Conservation (phyloP, 169 alveolate genomes). For the Fabrea salina region DNA sequence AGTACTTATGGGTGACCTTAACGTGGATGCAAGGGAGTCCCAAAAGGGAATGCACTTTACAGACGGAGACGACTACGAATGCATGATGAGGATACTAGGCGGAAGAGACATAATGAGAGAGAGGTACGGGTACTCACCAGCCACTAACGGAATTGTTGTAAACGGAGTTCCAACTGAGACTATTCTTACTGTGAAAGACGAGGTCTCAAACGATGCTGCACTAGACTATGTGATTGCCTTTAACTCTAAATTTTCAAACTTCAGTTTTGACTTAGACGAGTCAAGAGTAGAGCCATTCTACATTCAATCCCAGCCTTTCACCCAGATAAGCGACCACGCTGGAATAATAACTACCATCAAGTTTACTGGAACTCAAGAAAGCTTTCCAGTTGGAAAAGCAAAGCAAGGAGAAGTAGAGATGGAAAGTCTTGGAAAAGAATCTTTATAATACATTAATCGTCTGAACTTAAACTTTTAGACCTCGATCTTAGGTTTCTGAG, state of each 20-base stretch:
- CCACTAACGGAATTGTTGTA: background rate
- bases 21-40: background rate
- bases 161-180: conserved; percentile 33
- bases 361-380: too few species aligned
- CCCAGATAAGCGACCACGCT: conserved; percentile 23
- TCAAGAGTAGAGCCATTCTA: conserved; percentile 19
- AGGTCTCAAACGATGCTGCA: background rate
- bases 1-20: conserved; percentile 24
- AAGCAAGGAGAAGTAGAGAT: too few species aligned
- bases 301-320: background rate
- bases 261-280: background rate
- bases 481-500: background rate
- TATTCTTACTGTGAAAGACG: conserved; percentile 9
- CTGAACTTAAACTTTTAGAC: too few species aligned
- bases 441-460: too few species aligned
- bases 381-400: too few species aligned
- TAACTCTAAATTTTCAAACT: background rate
- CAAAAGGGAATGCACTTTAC: background rate
- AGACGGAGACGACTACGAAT: background rate
- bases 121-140: conserved; percentile 4
- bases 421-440: too few species aligned
- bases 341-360: too few species aligned
- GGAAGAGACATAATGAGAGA: background rate
- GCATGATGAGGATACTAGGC: background rate
- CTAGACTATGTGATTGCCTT: background rate